These are phyloP conservation scores for Candida succiphila DNA, from an alignment of 805 yeast genomes.

Conservation along the genomic window DNA sequence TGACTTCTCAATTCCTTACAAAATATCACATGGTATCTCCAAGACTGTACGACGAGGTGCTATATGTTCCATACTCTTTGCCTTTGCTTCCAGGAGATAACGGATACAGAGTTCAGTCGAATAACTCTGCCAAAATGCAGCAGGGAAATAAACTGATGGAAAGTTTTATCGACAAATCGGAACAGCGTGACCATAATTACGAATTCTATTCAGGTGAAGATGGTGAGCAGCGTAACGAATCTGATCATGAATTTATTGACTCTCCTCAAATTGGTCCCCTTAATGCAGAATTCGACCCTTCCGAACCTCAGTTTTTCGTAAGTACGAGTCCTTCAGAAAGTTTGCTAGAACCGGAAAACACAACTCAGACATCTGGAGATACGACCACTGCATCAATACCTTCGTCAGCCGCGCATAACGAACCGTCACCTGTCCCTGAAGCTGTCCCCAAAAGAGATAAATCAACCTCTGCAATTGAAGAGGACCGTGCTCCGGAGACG, in stretches of 20 bases:
- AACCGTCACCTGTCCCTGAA: no score
- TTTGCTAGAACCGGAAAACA: conserved; percentile 10
- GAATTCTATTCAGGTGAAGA: conserved; percentile 83
- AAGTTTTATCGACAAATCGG: conserved; percentile 66
- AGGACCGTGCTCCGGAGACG: background rate
- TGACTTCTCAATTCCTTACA: conserved; percentile 54
- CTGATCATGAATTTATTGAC: conserved; percentile 11
- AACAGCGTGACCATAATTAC: conserved; percentile 83
- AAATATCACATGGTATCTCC: conserved; percentile 77
- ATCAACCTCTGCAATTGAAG: no score
- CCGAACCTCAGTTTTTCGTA: conserved; percentile 87
- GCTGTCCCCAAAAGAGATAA: no score
- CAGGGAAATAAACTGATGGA: conserved; percentile 49
- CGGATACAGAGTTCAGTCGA: conserved; percentile 68
- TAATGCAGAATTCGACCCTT: conserved; percentile 67
- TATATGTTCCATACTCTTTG: conserved; percentile 80
- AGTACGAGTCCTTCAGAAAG: conserved; percentile 23
- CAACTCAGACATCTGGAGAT: conserved; percentile 1
- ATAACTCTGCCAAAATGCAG: conserved; percentile 34
- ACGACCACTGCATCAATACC: no score
- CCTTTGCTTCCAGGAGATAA: conserved; percentile 81
- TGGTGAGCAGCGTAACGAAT: conserved; percentile 17
- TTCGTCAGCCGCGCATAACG: no score
- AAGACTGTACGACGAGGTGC: conserved; percentile 82
- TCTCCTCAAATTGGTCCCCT: conserved; percentile 25